Percentiles rank a stretch among this genome's conserved stretches.
These are phyloP conservation scores for Brassica napus DNA, from an alignment of 345 rosid species.

Conservation along the genomic window DNA sequence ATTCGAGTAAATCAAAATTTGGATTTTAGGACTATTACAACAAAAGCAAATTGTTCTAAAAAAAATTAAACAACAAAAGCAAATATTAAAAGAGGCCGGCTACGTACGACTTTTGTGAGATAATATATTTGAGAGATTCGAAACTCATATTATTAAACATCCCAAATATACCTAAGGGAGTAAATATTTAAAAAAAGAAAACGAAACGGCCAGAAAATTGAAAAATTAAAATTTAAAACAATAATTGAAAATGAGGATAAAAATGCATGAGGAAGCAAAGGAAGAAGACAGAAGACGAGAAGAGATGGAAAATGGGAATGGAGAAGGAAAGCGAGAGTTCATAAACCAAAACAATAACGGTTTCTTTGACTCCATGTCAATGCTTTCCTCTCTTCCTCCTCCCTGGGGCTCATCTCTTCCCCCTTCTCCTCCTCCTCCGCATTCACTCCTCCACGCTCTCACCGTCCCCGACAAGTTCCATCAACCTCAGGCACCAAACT, in stretches of 20 bases:
- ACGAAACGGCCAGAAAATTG: slow-evolving; percentile 28
- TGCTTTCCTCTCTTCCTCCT: slow-evolving; percentile 55
- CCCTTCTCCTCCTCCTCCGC: slow-evolving; percentile 35
- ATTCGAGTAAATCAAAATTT: slow-evolving; percentile 4
- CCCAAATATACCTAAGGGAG: not conserved
- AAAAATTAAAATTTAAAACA: not conserved
- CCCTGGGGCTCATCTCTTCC: slow-evolving; percentile 44
- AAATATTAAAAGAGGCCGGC: slow-evolving; percentile 33
- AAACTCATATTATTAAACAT: slow-evolving; percentile 13
- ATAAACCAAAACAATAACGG: slow-evolving; percentile 45
- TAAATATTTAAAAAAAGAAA: slow-evolving; percentile 2
- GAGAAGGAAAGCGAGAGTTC: slow-evolving; percentile 39
- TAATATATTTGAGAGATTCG: slow-evolving; percentile 32
- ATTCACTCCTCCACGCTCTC: slow-evolving; percentile 44
- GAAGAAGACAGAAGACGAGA: slow-evolving; percentile 15
- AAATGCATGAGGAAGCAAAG: slow-evolving; percentile 21
- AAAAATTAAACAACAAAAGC: not conserved
- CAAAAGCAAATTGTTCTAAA: not conserved
- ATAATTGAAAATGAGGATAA: slow-evolving; percentile 18
- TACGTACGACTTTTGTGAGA: slow-evolving; percentile 30
- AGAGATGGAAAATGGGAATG: slow-evolving; percentile 40
- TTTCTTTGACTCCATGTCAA: slow-evolving; percentile 81
- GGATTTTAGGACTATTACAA: slow-evolving; percentile 1
- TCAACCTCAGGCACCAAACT: slow-evolving; percentile 47
- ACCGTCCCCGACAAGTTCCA: slow-evolving; percentile 62